phyloP scores from a whole-genome alignment of 345 rosid genomes.

The Syzygium aqueum region DNA sequence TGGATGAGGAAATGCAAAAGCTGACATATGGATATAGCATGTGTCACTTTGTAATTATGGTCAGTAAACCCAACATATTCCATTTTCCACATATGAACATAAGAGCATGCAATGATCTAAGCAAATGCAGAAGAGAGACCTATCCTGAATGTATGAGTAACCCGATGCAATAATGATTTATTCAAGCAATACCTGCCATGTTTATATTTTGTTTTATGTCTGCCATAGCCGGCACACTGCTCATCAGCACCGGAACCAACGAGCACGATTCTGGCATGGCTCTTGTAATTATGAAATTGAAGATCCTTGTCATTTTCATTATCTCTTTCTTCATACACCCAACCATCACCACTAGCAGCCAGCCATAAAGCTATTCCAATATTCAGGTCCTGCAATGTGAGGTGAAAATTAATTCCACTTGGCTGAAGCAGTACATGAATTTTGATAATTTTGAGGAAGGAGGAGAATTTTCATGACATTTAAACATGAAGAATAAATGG shows the following conservation, averaged over 20 bases:
- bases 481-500: background rate
- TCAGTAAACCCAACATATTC: background rate
- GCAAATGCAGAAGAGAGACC: background rate
- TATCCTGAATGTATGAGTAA: background rate
- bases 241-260: slow-evolving; percentile 98
- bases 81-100: background rate
- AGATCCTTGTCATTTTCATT: slow-evolving; percentile 12
- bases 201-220: slow-evolving; percentile 80
- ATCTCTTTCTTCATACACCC: slow-evolving; percentile 36
- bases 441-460: background rate
- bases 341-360: slow-evolving; percentile 80
- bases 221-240: slow-evolving; percentile 98
- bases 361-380: slow-evolving; percentile 94
- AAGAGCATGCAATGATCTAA: background rate
- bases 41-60: background rate
- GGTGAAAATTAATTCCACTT: background rate
- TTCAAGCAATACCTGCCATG: slow-evolving; percentile 45
- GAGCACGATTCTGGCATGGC: slow-evolving; percentile 62
- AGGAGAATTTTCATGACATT: background rate
- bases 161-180: background rate
- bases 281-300: slow-evolving; percentile 35
- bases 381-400: slow-evolving; percentile 69
- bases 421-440: background rate
- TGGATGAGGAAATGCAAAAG: background rate
- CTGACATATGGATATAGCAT: background rate